phyloP scores from a whole-genome alignment of 106 monocot genomes.

The Triglochin maritima region DNA sequence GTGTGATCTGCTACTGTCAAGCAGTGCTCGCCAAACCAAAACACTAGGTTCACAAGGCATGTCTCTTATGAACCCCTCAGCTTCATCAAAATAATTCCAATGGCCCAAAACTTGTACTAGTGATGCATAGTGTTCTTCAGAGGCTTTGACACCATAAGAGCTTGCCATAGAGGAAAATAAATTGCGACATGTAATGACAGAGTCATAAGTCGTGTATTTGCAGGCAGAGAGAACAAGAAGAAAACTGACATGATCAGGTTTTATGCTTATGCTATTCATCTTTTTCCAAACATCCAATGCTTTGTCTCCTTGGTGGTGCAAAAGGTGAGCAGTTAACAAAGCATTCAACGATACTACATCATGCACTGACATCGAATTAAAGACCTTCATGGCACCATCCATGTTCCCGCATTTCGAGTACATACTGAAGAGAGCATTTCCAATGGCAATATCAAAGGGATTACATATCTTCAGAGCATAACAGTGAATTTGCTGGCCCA shows the following conservation, averaged over 20 bases:
- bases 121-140: conserved; percentile 63
- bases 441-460: conserved; percentile 19
- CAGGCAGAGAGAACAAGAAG: conserved; percentile 53
- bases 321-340: conserved; percentile 51
- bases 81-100: conserved; percentile 54
- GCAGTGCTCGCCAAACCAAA: conserved; percentile 57
- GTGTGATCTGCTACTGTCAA: conserved; percentile 29
- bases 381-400: conserved; percentile 35
- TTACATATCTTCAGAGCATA: conserved; percentile 31
- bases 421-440: conserved; percentile 66
- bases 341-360: conserved; percentile 77
- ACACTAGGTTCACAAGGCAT: conserved; percentile 54
- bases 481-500: conserved; percentile 69
- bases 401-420: conserved; percentile 70
- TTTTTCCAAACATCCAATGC: conserved; percentile 42
- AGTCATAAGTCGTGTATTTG: conserved; percentile 43
- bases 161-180: conserved; percentile 48
- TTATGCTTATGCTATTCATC: conserved; percentile 34
- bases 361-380: conserved; percentile 41
- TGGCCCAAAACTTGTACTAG: conserved; percentile 47
- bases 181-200: conserved; percentile 31
- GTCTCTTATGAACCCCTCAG: conserved; percentile 35
- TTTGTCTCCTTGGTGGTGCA: conserved; percentile 53
- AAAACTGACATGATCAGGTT: conserved; percentile 53
- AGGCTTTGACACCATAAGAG: conserved; percentile 29